These are phyloP conservation scores for Kuraishia hungarica DNA, from an alignment of 805 yeast species.

Conservation along the genomic window DNA sequence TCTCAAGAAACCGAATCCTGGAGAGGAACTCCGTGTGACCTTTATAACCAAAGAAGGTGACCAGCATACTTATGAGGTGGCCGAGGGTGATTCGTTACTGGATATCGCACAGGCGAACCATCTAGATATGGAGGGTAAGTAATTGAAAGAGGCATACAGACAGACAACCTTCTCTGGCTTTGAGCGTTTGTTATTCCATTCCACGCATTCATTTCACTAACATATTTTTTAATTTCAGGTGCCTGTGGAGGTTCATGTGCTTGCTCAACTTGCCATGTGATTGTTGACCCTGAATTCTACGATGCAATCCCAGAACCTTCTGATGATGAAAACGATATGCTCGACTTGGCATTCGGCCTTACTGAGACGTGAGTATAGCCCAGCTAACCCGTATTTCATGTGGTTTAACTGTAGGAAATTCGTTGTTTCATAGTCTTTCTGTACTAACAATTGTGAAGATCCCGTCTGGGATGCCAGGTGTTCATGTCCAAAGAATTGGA, in stretches of 20 bases:
- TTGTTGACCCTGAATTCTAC: slow-evolving; percentile 90
- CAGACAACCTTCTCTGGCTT: too few species aligned
- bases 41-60: slow-evolving; percentile 89
- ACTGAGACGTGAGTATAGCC: slow-evolving; percentile 73
- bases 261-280: slow-evolving; percentile 95
- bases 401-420: neutral
- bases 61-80: slow-evolving; percentile 74
- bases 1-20: slow-evolving; percentile 82
- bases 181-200: too few species aligned
- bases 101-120: slow-evolving; percentile 94
- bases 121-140: slow-evolving; percentile 79
- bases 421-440: too few species aligned
- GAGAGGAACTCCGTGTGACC: slow-evolving; percentile 83
- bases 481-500: slow-evolving; percentile 84
- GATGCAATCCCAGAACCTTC: slow-evolving; percentile 90
- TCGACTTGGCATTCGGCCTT: slow-evolving; percentile 93
- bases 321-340: slow-evolving; percentile 98
- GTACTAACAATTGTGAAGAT: slow-evolving; percentile 15
- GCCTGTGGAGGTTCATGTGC: slow-evolving; percentile 99
- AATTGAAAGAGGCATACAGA: too few species aligned
- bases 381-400: too few species aligned
- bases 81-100: slow-evolving; percentile 84
- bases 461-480: slow-evolving; percentile 92
- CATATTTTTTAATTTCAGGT: slow-evolving; percentile 22
- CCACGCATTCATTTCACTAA: too few species aligned